Evolutionary conservation across 1,139 yeast species (phyloP), one percentile per base, ranked within the genome.

Genomic region (Zhuliangozyma parablackwelliae): DNA sequence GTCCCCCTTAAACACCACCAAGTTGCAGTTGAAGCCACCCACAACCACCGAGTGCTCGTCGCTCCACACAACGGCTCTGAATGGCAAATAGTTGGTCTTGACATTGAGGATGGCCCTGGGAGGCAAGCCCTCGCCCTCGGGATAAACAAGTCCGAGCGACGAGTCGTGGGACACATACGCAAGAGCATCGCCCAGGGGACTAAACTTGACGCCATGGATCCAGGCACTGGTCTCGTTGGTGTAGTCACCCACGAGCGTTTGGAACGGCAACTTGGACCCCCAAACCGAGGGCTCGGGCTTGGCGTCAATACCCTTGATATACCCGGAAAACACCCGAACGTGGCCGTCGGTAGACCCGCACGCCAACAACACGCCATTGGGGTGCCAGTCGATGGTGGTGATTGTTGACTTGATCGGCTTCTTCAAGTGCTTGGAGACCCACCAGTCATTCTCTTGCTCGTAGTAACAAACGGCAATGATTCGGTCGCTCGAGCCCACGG

Each of bases 391-490:
- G 37, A 92, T 72, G 31, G 86, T 75, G 48, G 92, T 75, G 49
- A 92, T 76, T 30, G 97, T 88, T 9, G 96, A 86, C 57, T 85
- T 83, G 50, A 90, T 72, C 12, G 97, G 97, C 63, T 87, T 88
- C 70, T 89, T 89, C 64, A 94, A 79, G 65, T 92, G 98, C 64
- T 90, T 92, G 16, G 97, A 88, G 36, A 92, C 90, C 99, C 99
- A 94, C 99, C 99, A 94, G 59, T 94, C 96, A 60, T 92, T 92
- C 54, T 90, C 97, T 45, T 75, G 85, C 61, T 94, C 98, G 60
- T 86, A 92, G 65, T 90, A 92, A 66, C 98, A 94, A 35, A 94
- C 85, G 12, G 98, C 96, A 60, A 94, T 83, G 44, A 87, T 82
- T 40, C 97, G 72, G 39, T 96, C 97, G 38, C 96, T 87, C 5